Percentiles rank a stretch among this genome's conserved stretches.
phyloP scores from a whole-genome alignment of 2,329 filamentous ascomycete genomes.

The Zasmidium citrigriseum region DNA sequence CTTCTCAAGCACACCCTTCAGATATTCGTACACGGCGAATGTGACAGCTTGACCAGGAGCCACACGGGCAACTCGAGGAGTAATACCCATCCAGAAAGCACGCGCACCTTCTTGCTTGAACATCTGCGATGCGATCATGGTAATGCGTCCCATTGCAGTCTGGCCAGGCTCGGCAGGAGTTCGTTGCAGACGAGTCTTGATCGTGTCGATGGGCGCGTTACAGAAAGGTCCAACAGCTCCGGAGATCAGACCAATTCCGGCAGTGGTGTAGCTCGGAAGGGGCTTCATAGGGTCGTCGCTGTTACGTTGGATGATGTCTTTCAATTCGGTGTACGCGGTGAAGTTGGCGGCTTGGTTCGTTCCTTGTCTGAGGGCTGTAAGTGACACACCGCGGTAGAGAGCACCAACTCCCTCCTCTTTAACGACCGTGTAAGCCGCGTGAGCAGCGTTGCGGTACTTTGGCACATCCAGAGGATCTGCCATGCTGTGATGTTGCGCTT shows the following conservation, averaged over 20 bases:
- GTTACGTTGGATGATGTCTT: conserved; percentile 69
- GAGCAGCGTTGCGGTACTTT: conserved; percentile 94
- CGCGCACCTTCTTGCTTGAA: conserved; percentile 84
- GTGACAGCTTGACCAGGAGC: conserved; percentile 88
- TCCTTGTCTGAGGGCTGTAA: conserved; percentile 91
- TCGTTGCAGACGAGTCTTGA: conserved; percentile 95
- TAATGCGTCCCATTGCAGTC: conserved; percentile 77
- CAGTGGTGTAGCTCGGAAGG: conserved; percentile 87
- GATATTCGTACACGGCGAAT: conserved; percentile 60
- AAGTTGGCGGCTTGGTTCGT: conserved; percentile 99
- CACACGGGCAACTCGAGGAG: conserved; percentile 93
- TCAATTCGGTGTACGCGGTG: conserved; percentile 94
- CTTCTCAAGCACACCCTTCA: conserved; percentile 53
- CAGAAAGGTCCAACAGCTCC: conserved; percentile 95
- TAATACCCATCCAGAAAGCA: conserved; percentile 99
- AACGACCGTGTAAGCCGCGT: conserved; percentile 80
- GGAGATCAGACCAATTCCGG: conserved; percentile 82
- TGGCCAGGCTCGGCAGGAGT: conserved; percentile 77
- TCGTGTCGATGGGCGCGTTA: conserved; percentile 97
- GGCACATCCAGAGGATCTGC: conserved; percentile 93
- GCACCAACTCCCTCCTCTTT: conserved; percentile 86
- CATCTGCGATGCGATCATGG: conserved; percentile 65
- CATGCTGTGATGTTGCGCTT: conserved; percentile 97
- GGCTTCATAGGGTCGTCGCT: conserved; percentile 70
- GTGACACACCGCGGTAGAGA: conserved; percentile 87